phyloP scores from a whole-genome alignment of 148 eudicot genomes.

The Pharnaceum exiguum region DNA sequence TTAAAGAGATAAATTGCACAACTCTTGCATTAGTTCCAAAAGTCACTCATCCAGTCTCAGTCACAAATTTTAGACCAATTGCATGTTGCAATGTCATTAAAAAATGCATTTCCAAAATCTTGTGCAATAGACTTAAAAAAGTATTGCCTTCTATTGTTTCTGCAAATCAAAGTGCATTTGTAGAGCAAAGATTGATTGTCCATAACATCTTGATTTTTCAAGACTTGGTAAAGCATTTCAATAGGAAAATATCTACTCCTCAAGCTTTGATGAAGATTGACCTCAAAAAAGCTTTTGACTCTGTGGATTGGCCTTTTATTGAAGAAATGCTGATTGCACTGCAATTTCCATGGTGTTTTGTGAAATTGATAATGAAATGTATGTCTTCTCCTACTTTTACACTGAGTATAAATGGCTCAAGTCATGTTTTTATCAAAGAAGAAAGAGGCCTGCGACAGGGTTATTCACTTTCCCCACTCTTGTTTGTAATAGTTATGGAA shows the following conservation, averaged over 20 bases:
- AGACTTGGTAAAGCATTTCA: not conserved
- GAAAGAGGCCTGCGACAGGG: not conserved
- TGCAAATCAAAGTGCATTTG: no score
- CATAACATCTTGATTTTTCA: no score
- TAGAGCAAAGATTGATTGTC: no score
- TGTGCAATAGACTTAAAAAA: no score
- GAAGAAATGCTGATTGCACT: not conserved
- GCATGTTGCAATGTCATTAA: no score
- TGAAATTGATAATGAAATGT: not conserved
- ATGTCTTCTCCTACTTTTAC: not conserved
- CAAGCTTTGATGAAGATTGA: not conserved
- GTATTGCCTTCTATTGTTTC: no score
- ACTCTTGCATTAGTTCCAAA: not conserved
- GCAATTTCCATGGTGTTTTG: not conserved
- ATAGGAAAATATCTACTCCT: not conserved
- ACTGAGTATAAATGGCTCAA: not conserved
- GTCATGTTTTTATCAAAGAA: not conserved
- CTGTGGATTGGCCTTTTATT: not conserved
- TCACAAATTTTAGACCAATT: no score
- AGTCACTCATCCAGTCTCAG: no score
- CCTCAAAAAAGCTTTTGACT: not conserved
- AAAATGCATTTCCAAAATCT: no score
- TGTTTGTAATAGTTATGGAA: not conserved
- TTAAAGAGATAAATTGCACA: not conserved
- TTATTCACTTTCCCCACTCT: not conserved